phyloP scores from a whole-genome alignment of 2,329 filamentous ascomycete species.

The Fusarium sp. region DNA sequence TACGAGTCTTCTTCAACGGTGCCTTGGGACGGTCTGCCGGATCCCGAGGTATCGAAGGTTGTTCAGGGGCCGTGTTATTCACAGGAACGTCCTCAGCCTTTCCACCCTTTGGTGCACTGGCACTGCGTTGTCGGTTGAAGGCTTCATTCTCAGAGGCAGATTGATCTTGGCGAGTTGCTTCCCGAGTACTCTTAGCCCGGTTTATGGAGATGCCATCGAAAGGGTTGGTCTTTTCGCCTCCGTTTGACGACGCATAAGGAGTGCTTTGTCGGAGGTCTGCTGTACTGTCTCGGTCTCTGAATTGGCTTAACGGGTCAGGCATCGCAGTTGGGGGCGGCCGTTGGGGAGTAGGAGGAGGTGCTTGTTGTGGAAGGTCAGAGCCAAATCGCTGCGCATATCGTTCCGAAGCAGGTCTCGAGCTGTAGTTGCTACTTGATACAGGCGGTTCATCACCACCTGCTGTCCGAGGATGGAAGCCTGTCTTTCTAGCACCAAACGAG shows the following conservation, averaged over 20 bases:
- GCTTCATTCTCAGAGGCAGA: constrained; percentile 33
- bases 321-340: constrained; percentile 39
- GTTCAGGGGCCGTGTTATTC: not conserved
- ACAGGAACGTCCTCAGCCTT: constrained; percentile 4
- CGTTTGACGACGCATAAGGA: constrained; percentile 63
- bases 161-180: constrained; percentile 44
- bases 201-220: constrained; percentile 59
- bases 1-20: constrained; percentile 37
- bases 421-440: constrained; percentile 61
- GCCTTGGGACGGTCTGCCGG: constrained; percentile 38
- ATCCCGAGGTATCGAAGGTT: constrained; percentile 18
- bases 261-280: constrained; percentile 64
- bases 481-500: constrained; percentile 61
- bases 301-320: constrained; percentile 60
- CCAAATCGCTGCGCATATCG: constrained; percentile 26
- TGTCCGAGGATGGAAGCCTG: constrained; percentile 61
- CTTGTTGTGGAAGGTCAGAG: constrained; percentile 17
- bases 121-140: constrained; percentile 45
- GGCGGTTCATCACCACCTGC: constrained; percentile 63
- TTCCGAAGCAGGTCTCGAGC: constrained; percentile 48
- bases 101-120: constrained; percentile 44
- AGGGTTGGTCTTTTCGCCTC: constrained; percentile 68
- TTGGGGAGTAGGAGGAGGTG: constrained; percentile 22
- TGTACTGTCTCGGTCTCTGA: constrained; percentile 53
- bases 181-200: constrained; percentile 58